Percentiles rank a stretch among this genome's conserved stretches.
These are phyloP conservation scores for Lachancea waltii DNA, from an alignment of 805 yeast genomes.

Conservation along the genomic window DNA sequence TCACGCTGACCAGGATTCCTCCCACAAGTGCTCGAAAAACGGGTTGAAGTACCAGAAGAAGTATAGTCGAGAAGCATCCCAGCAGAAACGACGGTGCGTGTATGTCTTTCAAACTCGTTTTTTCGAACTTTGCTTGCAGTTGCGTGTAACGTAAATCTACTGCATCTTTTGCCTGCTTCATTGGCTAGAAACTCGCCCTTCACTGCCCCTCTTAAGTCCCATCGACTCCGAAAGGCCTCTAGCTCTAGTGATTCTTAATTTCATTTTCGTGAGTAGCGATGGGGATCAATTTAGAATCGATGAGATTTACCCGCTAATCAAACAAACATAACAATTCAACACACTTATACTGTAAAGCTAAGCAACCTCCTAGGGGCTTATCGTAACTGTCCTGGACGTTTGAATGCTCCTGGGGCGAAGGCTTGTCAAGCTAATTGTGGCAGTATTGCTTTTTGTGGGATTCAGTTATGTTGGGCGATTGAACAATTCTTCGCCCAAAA, in stretches of 20 bases:
- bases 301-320: no score
- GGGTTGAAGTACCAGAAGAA: constrained; percentile 20
- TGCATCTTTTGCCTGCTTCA: background rate
- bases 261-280: background rate
- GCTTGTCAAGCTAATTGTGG: no score
- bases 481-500: background rate
- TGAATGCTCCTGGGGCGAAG: no score
- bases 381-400: no score
- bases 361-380: no score
- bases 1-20: constrained; percentile 21
- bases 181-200: background rate
- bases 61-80: constrained; percentile 18
- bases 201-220: background rate
- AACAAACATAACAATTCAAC: no score
- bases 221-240: no score
- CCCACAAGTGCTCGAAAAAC: constrained; percentile 20
- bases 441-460: no score
- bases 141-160: background rate
- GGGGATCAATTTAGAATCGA: background rate
- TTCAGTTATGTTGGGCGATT: no score
- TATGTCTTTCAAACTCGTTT: constrained; percentile 10
- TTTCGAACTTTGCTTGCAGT: constrained; percentile 2
- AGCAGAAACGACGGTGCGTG: constrained; percentile 23
- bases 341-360: no score
- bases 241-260: background rate